Evolutionary conservation across 2,329 filamentous ascomycete species (phyloP).

Genomic region (Phialophora tarda): DNA sequence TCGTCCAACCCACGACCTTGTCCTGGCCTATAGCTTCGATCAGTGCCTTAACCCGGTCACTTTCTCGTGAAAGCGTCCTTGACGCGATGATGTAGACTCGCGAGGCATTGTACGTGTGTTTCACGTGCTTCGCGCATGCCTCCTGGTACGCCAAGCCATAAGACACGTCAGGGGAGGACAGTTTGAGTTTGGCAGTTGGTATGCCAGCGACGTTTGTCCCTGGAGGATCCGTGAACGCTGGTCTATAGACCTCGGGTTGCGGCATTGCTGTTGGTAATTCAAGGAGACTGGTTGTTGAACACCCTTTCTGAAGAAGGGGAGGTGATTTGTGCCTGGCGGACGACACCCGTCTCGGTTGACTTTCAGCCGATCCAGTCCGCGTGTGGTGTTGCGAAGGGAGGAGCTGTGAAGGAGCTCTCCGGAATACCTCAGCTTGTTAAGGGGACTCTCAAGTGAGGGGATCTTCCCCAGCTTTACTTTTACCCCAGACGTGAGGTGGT

Average conservation of each 20-base stretch:
- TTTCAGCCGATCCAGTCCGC: neutral
- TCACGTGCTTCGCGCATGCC: slow-evolving; percentile 15
- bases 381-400: neutral
- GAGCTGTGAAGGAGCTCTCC: neutral
- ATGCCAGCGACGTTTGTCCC: slow-evolving; percentile 22
- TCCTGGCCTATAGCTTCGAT: slow-evolving; percentile 40
- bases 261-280: slow-evolving; percentile 6
- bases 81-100: slow-evolving; percentile 61
- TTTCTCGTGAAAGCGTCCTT: slow-evolving; percentile 54
- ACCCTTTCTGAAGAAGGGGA: neutral
- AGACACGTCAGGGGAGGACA: slow-evolving; percentile 13
- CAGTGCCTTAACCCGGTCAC: slow-evolving; percentile 52
- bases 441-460: slow-evolving; percentile 10
- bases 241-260: slow-evolving; percentile 17
- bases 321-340: neutral
- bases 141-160: slow-evolving; percentile 21
- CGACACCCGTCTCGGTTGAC: neutral
- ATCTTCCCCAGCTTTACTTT: neutral
- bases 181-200: slow-evolving; percentile 14
- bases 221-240: slow-evolving; percentile 18
- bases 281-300: neutral
- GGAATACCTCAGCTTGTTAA: slow-evolving; percentile 1
- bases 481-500: slow-evolving; percentile 9
- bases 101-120: slow-evolving; percentile 48
- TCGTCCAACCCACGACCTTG: slow-evolving; percentile 51